These are phyloP conservation scores for Protomyces inouyei DNA, from an alignment of 1,139 yeast species.

Conservation along the genomic window DNA sequence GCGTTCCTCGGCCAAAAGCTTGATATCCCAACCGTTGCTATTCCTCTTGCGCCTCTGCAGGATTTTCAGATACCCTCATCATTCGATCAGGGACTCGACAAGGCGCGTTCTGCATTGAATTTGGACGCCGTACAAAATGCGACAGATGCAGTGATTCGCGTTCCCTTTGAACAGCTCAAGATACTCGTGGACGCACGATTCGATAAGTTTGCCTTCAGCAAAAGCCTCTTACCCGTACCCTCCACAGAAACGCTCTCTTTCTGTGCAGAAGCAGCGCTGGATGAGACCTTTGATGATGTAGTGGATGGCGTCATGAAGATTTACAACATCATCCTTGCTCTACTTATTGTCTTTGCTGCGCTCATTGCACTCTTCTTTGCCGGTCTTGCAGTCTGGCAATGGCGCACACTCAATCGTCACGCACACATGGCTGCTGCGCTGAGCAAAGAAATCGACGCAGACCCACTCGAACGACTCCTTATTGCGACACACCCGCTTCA, in stretches of 20 bases:
- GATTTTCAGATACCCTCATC: slow-evolving; percentile 60
- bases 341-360: slow-evolving; percentile 44
- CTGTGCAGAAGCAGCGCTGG: slow-evolving; percentile 34
- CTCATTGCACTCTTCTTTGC: slow-evolving; percentile 44
- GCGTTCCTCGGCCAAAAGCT: slow-evolving; percentile 50
- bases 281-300: slow-evolving; percentile 38
- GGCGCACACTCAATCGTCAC: slow-evolving; percentile 45
- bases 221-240: slow-evolving; percentile 36
- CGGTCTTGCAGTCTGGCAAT: slow-evolving; percentile 47
- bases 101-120: slow-evolving; percentile 40
- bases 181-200: slow-evolving; percentile 26
- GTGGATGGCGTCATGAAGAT: slow-evolving; percentile 39
- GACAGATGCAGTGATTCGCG: slow-evolving; percentile 46
- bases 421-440: slow-evolving; percentile 27
- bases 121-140: slow-evolving; percentile 51
- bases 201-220: slow-evolving; percentile 30
- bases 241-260: slow-evolving; percentile 30
- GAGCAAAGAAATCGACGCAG: slow-evolving; percentile 28
- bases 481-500: slow-evolving; percentile 29
- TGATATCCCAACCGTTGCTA: slow-evolving; percentile 45
- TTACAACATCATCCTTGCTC: slow-evolving; percentile 43
- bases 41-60: slow-evolving; percentile 49
- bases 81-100: slow-evolving; percentile 51
- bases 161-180: slow-evolving; percentile 54
- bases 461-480: slow-evolving; percentile 33